Conservation (phyloP, 2,329 filamentous ascomycete species). For the Esteya vermicola region DNA sequence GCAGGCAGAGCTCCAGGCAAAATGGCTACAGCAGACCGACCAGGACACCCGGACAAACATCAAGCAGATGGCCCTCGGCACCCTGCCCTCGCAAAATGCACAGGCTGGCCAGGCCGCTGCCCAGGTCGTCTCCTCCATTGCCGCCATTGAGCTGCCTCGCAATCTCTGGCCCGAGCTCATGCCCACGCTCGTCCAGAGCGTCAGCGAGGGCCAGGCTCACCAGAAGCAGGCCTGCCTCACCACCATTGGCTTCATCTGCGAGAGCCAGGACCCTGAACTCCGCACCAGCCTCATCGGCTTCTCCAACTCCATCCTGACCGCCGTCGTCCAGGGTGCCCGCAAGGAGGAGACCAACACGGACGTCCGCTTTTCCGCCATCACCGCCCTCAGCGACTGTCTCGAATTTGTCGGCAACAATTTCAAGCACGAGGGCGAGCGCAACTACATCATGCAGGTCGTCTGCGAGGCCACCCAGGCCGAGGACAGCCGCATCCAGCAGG, state of each 20-base stretch:
- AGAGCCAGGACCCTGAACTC: constrained; percentile 80
- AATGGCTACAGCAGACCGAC: constrained; percentile 81
- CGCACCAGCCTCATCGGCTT: constrained; percentile 68
- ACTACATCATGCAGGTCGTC: constrained; percentile 99
- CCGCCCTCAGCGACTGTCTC: constrained; percentile 85
- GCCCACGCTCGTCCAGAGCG: constrained; percentile 77
- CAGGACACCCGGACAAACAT: constrained; percentile 71
- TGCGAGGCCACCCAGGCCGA: constrained; percentile 95
- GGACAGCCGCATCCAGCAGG: constrained; percentile 84
- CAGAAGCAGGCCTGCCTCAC: constrained; percentile 91
- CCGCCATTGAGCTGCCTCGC: constrained; percentile 83
- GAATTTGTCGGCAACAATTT: constrained; percentile 98
- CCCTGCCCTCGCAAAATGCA: constrained; percentile 62
- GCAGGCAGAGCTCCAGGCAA: constrained; percentile 78
- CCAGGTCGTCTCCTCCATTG: constrained; percentile 90
- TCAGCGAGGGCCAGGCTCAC: constrained; percentile 71
- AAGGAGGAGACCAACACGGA: constrained; percentile 91
- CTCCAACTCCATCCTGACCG: constrained; percentile 95
- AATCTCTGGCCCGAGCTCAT: constrained; percentile 91
- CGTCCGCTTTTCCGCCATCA: constrained; percentile 84
- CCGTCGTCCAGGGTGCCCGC: constrained; percentile 90
- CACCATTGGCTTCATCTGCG: constrained; percentile 97
- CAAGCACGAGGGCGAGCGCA: constrained; percentile 96
- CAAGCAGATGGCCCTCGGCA: constrained; percentile 82
- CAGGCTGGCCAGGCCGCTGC: constrained; percentile 82